Evolutionary conservation across 2,329 filamentous ascomycete species (phyloP).

Genomic region (Trichoderma simmonsii): DNA sequence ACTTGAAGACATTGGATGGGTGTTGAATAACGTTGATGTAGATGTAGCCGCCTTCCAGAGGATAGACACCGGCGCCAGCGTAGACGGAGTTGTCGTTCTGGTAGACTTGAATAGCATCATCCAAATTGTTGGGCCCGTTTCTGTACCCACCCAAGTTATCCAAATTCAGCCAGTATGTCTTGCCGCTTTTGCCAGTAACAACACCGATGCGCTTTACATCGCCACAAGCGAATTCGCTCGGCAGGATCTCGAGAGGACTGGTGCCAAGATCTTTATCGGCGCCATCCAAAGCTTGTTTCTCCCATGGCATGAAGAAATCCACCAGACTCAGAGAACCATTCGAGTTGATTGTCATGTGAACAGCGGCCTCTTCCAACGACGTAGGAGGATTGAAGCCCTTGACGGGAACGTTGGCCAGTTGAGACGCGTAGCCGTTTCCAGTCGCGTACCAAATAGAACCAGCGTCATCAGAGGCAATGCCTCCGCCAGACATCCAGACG

Average conservation of each 20-base stretch:
- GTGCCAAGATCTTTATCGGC: constrained; percentile 51
- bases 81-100: constrained; percentile 45
- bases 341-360: constrained; percentile 41
- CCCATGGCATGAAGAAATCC: constrained; percentile 55
- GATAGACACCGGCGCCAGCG: constrained; percentile 46
- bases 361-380: constrained; percentile 44
- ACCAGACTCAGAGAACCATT: constrained; percentile 43
- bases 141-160: constrained; percentile 41
- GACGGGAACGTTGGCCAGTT: constrained; percentile 37
- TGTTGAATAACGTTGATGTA: constrained; percentile 53
- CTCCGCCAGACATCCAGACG: constrained; percentile 43
- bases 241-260: constrained; percentile 42
- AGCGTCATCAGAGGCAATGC: constrained; percentile 38
- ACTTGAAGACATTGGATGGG: constrained; percentile 56
- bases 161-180: constrained; percentile 44
- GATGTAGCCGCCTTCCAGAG: constrained; percentile 47
- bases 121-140: constrained; percentile 35
- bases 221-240: constrained; percentile 42
- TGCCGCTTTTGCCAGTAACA: constrained; percentile 50
- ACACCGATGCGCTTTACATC: constrained; percentile 46
- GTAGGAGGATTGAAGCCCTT: constrained; percentile 38
- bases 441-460: constrained; percentile 40
- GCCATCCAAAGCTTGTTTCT: constrained; percentile 48
- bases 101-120: constrained; percentile 45
- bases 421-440: constrained; percentile 42